Evolutionary conservation across 2,329 filamentous ascomycete genomes (phyloP), one percentile per base, ranked within the genome.

Genomic region (Sclerotinia subarctica): DNA sequence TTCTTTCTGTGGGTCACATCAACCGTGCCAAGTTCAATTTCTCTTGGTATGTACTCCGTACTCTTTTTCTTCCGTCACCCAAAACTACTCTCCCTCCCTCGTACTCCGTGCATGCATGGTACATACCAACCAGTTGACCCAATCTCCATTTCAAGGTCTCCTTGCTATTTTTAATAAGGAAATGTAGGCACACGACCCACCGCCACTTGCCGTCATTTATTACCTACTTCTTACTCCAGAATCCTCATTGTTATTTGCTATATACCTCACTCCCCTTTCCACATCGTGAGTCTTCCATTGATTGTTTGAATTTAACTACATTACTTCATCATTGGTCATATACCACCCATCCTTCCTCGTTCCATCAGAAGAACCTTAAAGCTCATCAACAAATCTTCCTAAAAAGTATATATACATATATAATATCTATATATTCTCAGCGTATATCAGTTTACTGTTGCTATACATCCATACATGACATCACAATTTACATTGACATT

Each of bases 181-280:
- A 6, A 62, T n/a, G 29, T 29, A 35, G 24, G 44, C 29, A 62
- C 46, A 51, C 59, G 29, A 51, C 32, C 59, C 29, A 51, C 59
- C 46, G n/a, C 56, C 56, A 62, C 59, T 62, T 51, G 29, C 32
- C 29, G 46, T 62, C 59, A 62, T 49, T 60, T 62, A 38, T n/a
- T 54, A 21, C 24, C 44, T 60, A 44, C 42, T 32, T 60, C 26
- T 60, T 47, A 47, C 44, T 60, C 44, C 42, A 26, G 57, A 44
- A 13, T 26, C 26, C 44, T 32, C 8, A 5, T 21, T 32, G 24
- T 6, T 32, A 24, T 60, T 49, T 60, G 15, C 58, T 62, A 49
- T 62, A 62, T 62, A 49, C 44, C 38, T 24, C 29, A 24, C 1
- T 49, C 5, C 26, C 29, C 11, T 49, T 62, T 26, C 58, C 58